Base-by-base conservation (phyloP, 805 yeast genomes). In the Starmerella cellae region DNA sequence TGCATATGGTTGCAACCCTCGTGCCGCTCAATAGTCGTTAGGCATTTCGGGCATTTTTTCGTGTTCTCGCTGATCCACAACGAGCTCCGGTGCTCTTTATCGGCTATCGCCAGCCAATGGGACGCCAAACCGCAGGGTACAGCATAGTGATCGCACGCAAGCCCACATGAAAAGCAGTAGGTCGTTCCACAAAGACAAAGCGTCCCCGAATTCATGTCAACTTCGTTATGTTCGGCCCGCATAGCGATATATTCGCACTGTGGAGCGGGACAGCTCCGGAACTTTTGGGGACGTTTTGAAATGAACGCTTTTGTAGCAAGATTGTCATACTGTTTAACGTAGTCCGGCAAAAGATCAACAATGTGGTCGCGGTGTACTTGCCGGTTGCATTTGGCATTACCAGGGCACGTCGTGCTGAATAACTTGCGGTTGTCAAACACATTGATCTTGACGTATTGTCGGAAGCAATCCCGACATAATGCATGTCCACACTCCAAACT, bases 1-100 rank as follows among this genome's bases (percentile, higher is more conserved):
- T 76, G 71, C 95, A 91, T 88, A 62, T 91, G 98, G 61, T 88
- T 88, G 63, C 98, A 91, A 0, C 98, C 98, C 19, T 96, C 97
- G 57, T 81, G 81, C 55, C 88, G 85, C 57, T 91, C 96, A 48
- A 88, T 91, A 23, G 75, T 66, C 1, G 84, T 65, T 9, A 65
- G 64, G 64, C 98, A 91, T 55, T 74, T 73, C 0, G 95, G 94
- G 60, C 98, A 91, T 35, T 73, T 72, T 52, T 83, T 79, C 1
- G 98, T 84, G 58, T 88, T 78, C 3, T 80, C 75, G 3, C 75
- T 68, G 20, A 91, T 77, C 96, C 97, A 91, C 54, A 79, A 74
- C 2, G 78, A 70, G 14, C 95, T 84, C 53, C 82, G 95, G 0
- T 91, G 75, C 57, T 91, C 97, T 56, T 84, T 91, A 46, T 70